Evolutionary conservation across 768 basidiomycete species (phyloP).

Genomic region (Botryobasidium botryosum): DNA sequence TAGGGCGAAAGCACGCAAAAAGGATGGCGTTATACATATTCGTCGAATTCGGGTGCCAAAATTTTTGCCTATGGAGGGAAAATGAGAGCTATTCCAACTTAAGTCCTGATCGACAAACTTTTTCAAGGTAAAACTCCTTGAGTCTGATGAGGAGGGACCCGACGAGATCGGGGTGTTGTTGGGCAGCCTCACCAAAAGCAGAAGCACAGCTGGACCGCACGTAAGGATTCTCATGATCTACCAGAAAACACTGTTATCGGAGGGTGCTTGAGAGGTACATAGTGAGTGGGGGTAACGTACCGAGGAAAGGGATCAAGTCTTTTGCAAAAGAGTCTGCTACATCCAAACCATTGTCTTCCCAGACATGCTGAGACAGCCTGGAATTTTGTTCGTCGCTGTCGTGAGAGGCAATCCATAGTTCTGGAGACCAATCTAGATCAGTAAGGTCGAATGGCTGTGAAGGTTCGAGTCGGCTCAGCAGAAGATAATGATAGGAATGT

Average conservation of each 20-base stretch:
- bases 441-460: constrained; percentile 81
- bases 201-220: constrained; percentile 56
- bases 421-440: constrained; percentile 82
- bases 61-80: constrained; percentile 45
- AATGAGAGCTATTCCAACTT: constrained; percentile 1
- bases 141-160: constrained; percentile 26
- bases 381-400: constrained; percentile 84
- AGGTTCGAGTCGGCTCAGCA: neutral
- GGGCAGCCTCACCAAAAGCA: constrained; percentile 62
- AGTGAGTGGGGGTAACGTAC: constrained; percentile 23
- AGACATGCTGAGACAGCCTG: constrained; percentile 58
- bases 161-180: constrained; percentile 43
- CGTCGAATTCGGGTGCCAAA: constrained; percentile 80
- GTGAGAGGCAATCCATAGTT: constrained; percentile 76
- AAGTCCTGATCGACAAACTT: constrained; percentile 30
- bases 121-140: constrained; percentile 65
- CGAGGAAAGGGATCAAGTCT: constrained; percentile 46
- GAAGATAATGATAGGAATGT: constrained; percentile 1
- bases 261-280: neutral
- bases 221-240: constrained; percentile 66
- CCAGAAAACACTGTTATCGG: neutral
- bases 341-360: constrained; percentile 94
- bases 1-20: neutral
- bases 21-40: constrained; percentile 44
- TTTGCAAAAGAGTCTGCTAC: constrained; percentile 50